These are phyloP conservation scores for Mucor indicus DNA, from an alignment of 371 early-diverging fungal species.

Conservation along the genomic window DNA sequence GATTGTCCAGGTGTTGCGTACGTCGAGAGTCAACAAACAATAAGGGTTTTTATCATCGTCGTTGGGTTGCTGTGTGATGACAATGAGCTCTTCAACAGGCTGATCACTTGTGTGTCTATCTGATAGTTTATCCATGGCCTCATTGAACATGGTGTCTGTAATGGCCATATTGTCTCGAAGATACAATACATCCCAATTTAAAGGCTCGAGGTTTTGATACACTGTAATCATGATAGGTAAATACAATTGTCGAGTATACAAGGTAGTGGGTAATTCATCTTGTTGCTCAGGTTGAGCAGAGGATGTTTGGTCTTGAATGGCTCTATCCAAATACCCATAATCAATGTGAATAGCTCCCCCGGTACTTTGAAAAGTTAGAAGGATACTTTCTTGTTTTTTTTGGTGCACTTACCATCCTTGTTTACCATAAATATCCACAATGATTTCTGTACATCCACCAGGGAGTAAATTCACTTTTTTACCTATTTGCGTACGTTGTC, in stretches of 20 bases:
- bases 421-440: slow-evolving; percentile 78
- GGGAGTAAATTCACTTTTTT: slow-evolving; percentile 52
- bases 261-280: slow-evolving; percentile 27
- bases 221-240: slow-evolving; percentile 76
- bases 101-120: slow-evolving; percentile 7
- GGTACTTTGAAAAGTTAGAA: slow-evolving; percentile 38
- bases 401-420: slow-evolving; percentile 57
- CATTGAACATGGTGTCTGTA: slow-evolving; percentile 9
- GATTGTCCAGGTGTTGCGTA: slow-evolving; percentile 73
- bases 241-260: slow-evolving; percentile 70
- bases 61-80: slow-evolving; percentile 14
- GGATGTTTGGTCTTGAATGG: slow-evolving; percentile 5
- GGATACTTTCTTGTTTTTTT: background rate
- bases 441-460: slow-evolving; percentile 53
- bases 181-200: slow-evolving; percentile 71
- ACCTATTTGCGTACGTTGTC: slow-evolving; percentile 16
- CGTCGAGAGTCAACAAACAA: slow-evolving; percentile 76
- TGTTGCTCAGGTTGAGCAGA: background rate
- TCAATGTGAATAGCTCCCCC: slow-evolving; percentile 74
- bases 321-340: slow-evolving; percentile 64
- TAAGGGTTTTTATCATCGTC: slow-evolving; percentile 51
- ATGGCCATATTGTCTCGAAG: slow-evolving; percentile 39
- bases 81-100: slow-evolving; percentile 19
- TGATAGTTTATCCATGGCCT: slow-evolving; percentile 15
- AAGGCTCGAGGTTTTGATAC: slow-evolving; percentile 61